phyloP scores from a whole-genome alignment of 2,329 filamentous ascomycete genomes.

The Boeremia exigua region DNA sequence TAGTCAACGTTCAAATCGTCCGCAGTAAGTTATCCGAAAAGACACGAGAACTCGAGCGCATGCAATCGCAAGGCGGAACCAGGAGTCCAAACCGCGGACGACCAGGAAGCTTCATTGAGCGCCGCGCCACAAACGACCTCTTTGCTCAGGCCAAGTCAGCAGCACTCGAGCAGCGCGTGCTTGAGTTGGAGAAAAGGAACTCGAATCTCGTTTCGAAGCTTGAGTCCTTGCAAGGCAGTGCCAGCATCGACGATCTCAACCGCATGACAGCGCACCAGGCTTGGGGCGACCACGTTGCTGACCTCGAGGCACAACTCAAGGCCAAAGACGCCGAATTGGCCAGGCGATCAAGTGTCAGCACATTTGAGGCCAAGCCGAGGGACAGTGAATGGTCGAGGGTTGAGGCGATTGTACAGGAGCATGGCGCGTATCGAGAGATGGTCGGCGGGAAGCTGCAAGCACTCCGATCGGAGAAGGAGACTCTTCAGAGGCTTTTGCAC shows the following conservation, averaged over 20 bases:
- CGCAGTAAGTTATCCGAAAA: constrained; percentile 50
- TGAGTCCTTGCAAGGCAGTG: constrained; percentile 34
- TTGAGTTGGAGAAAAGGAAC: constrained; percentile 52
- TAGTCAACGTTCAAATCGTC: constrained; percentile 49
- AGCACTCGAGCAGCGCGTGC: constrained; percentile 51
- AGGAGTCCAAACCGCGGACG: constrained; percentile 35
- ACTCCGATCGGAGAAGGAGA: constrained; percentile 51
- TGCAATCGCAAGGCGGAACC: constrained; percentile 31
- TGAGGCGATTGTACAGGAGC: constrained; percentile 50
- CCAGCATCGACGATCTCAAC: constrained; percentile 42
- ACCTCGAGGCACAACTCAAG: constrained; percentile 38
- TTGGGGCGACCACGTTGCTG: constrained; percentile 42
- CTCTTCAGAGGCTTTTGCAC: constrained; percentile 47
- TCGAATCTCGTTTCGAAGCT: constrained; percentile 43
- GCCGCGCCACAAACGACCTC: constrained; percentile 47
- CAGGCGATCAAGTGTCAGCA: constrained; percentile 20
- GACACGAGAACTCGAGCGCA: constrained; percentile 44
- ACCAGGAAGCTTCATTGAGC: constrained; percentile 42
- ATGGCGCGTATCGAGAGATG: constrained; percentile 47
- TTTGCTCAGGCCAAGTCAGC: constrained; percentile 52
- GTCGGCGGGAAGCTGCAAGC: constrained; percentile 47
- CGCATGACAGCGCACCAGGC: constrained; percentile 44
- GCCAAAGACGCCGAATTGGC: constrained; percentile 40
- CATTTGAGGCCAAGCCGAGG: constrained; percentile 6
- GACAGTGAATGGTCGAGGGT: constrained; percentile 42